Evolutionary conservation across 1,284 basidiomycete genomes (phyloP), one percentile per base, ranked within the genome.

Genomic region (Irpex sp.): DNA sequence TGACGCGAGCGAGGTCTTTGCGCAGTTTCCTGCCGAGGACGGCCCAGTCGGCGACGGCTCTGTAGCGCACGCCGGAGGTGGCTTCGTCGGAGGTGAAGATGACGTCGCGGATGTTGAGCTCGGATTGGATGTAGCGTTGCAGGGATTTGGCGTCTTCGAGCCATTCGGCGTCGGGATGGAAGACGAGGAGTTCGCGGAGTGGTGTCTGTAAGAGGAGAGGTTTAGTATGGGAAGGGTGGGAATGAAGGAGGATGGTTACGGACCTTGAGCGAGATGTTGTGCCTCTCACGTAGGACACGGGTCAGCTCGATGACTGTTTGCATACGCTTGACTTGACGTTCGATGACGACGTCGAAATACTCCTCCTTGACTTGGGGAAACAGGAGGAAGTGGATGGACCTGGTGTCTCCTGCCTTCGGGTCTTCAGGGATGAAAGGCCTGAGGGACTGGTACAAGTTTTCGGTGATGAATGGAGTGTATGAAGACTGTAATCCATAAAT

Each of bases 401-500:
- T 90, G 15, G 89, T 83, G 73, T 99, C 97, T 5, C 84, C 84
- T 39, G 85, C 83, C 35, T 80, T 79, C 33, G 89, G 83, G 67
- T 91, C 83, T 60, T 87, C 83, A 0, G 94, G 93, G 68, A 98
- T 92, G 78, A 90, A 98, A 13, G 83, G 82, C 59, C 90, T 86
- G 53, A 99, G 83, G 51, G 92, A 88, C 75, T 99, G 97, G 77
- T 98, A 99, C 67, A 99, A 83, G 77, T 92, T 98, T 78, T 99
- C 97, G 3, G 95, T 97, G 72, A 98, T 81, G 87, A 98, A 99
- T 0, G 97, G 97, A 4, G 96, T 98, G 77, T 98, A 99, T 1
- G 97, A 97, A 7, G 96, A 97, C 93, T 96, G 67, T 3, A n/a
- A 36, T 62, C 13, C 26, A 60, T 68, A 56, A 63, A 46, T 36